Evolutionary conservation across 345 rosid genomes (phyloP).

Genomic region (Syzygium aromaticum): DNA sequence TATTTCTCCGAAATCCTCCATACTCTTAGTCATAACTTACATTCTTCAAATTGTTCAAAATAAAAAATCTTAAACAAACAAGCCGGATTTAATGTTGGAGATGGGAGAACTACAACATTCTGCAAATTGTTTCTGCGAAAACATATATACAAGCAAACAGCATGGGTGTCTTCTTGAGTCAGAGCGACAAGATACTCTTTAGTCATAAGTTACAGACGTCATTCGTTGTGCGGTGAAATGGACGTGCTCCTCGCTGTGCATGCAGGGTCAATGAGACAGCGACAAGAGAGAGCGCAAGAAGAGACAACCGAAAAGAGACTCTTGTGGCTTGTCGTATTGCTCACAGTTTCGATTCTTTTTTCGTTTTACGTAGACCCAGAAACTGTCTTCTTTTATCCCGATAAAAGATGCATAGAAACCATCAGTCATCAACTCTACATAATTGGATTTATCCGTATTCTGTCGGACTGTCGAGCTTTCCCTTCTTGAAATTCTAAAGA

Average conservation of each 20-base stretch:
- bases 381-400: background rate
- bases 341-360: background rate
- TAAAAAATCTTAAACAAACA: background rate
- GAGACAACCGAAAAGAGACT: background rate
- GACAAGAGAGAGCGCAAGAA: background rate
- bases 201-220: background rate
- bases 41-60: background rate
- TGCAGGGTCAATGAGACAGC: background rate
- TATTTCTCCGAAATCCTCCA: background rate
- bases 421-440: background rate
- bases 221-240: background rate
- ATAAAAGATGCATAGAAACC: background rate
- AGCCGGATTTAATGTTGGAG: background rate
- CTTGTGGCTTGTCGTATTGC: background rate
- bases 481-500: background rate
- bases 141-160: background rate
- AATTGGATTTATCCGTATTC: background rate
- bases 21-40: background rate
- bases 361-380: background rate
- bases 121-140: background rate
- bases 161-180: background rate
- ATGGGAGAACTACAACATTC: background rate
- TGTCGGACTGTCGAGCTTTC: background rate
- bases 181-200: background rate
- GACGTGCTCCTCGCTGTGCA: background rate